These are phyloP conservation scores for Antrodiella citrinella DNA, from an alignment of 768 basidiomycete species.

Conservation along the genomic window DNA sequence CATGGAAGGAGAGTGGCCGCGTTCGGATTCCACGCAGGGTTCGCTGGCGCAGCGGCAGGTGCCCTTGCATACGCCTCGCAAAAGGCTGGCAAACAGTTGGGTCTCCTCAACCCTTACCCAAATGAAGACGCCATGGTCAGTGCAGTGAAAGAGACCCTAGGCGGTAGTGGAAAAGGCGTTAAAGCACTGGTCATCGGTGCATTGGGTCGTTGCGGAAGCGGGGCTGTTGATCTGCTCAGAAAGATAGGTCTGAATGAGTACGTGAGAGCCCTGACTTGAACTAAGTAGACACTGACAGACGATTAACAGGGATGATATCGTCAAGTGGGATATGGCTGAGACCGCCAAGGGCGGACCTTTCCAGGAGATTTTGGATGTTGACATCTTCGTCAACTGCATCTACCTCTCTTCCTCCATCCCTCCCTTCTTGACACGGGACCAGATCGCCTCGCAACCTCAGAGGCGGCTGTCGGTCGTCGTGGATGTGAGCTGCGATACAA, in stretches of 20 bases:
- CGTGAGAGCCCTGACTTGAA: conserved; percentile 31
- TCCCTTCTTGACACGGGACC: conserved; percentile 67
- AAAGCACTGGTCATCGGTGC: conserved; percentile 94
- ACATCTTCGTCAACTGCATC: conserved; percentile 99
- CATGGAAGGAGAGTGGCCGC: conserved; percentile 84
- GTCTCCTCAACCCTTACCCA: conserved; percentile 66
- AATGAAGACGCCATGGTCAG: conserved; percentile 82
- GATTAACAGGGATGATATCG: conserved; percentile 68
- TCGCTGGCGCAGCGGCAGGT: conserved; percentile 93
- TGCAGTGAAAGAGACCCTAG: conserved; percentile 57
- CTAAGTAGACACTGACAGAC: background rate
- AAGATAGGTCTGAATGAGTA: conserved; percentile 95
- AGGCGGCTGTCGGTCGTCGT: conserved; percentile 78
- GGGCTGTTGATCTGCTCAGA: conserved; percentile 90
- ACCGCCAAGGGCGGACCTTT: conserved; percentile 97
- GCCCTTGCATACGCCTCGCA: conserved; percentile 74
- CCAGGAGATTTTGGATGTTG: conserved; percentile 89
- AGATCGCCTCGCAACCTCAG: conserved; percentile 64
- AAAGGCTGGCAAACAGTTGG: conserved; percentile 50
- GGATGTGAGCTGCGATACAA: conserved; percentile 98
- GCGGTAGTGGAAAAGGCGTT: conserved; percentile 62
- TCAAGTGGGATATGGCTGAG: conserved; percentile 98
- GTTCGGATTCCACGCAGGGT: conserved; percentile 97
- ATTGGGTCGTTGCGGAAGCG: conserved; percentile 87
- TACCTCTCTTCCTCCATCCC: conserved; percentile 86